These are phyloP conservation scores for Rhododendron vialii DNA, from an alignment of 148 eudicot species.

Conservation along the genomic window DNA sequence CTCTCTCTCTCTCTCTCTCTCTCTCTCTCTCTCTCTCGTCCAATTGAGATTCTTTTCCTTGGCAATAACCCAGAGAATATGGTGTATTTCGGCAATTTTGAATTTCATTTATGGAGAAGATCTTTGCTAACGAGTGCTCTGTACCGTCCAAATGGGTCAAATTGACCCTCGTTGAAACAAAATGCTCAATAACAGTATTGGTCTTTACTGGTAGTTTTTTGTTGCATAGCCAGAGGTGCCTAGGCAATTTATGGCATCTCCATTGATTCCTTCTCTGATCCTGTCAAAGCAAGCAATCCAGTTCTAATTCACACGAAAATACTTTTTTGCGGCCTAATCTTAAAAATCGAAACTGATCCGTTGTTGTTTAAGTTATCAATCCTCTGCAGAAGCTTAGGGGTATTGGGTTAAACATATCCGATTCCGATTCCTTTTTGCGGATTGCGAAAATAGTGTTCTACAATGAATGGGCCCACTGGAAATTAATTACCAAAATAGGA, in stretches of 20 bases:
- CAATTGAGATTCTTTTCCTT: background rate
- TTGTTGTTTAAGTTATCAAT: background rate
- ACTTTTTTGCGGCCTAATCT: too few species aligned
- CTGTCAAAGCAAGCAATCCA: too few species aligned
- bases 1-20: constrained; percentile 7
- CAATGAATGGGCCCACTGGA: background rate
- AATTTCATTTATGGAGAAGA: background rate
- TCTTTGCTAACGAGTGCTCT: background rate
- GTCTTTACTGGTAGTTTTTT: background rate
- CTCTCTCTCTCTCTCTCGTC: background rate
- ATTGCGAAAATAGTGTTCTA: background rate
- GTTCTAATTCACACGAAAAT: too few species aligned
- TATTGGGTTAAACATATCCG: too few species aligned
- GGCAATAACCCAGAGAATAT: background rate
- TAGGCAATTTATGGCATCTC: too few species aligned
- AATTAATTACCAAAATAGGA: background rate
- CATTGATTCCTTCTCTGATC: too few species aligned
- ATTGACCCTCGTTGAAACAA: background rate
- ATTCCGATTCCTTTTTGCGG: background rate
- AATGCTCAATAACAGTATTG: background rate
- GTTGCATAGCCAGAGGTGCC: background rate
- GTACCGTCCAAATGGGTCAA: background rate
- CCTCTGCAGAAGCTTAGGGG: background rate
- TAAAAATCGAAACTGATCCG: background rate
- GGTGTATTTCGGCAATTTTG: background rate